These are phyloP conservation scores for Coemansia sp. DNA, from an alignment of 192 early-diverging fungal species.

Conservation along the genomic window DNA sequence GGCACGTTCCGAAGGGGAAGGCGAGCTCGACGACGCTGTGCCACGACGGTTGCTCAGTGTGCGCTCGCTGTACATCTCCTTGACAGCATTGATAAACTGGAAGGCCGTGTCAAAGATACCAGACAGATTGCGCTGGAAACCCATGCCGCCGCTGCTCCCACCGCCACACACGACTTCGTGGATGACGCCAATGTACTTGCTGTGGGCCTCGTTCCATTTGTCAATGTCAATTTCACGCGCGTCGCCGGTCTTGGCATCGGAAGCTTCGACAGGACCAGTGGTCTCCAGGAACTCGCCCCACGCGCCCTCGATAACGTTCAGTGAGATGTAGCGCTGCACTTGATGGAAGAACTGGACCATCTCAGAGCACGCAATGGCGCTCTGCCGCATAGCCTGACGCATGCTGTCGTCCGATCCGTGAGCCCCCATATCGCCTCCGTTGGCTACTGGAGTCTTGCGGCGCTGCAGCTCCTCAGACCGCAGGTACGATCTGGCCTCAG, in stretches of 20 bases:
- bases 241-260: slow-evolving; percentile 42
- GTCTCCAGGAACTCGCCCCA: slow-evolving; percentile 75
- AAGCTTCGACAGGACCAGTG: slow-evolving; percentile 4
- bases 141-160: slow-evolving; percentile 36
- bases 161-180: slow-evolving; percentile 62
- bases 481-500: slow-evolving; percentile 57
- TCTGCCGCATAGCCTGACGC: slow-evolving; percentile 66
- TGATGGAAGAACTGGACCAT: slow-evolving; percentile 97
- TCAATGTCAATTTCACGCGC: slow-evolving; percentile 76
- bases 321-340: slow-evolving; percentile 90
- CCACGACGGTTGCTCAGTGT: slow-evolving; percentile 34
- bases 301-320: slow-evolving; percentile 90
- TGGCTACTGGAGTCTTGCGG: slow-evolving; percentile 20
- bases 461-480: slow-evolving; percentile 34
- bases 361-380: slow-evolving; percentile 71
- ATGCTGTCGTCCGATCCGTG: slow-evolving; percentile 18
- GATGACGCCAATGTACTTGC: slow-evolving; percentile 71
- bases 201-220: slow-evolving; percentile 77
- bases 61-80: slow-evolving; percentile 58
- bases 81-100: slow-evolving; percentile 57
- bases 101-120: slow-evolving; percentile 69
- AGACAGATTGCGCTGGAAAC: slow-evolving; percentile 54
- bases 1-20: slow-evolving; percentile 25
- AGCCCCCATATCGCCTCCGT: background rate
- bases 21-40: background rate